Evolutionary conservation across 2,329 filamentous ascomycete genomes (phyloP), one percentile per base, ranked within the genome.

Genomic region (Botryosphaeria dothidea): DNA sequence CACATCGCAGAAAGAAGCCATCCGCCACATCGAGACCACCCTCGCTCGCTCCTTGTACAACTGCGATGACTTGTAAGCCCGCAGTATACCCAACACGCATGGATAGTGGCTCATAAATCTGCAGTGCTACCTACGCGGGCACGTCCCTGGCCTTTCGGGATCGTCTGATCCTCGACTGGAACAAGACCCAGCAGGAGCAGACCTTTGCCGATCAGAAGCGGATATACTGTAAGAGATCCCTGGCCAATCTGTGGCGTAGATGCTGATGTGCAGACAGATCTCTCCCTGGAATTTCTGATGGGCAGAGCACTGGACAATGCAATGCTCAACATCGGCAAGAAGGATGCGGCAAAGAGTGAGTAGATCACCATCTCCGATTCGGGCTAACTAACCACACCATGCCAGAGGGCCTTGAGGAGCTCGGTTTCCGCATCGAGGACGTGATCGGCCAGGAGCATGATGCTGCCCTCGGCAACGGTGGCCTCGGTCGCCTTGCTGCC

Each of bases 231-330:
- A 80, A 70, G 83, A 54, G 23, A 19, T 45, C 21, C 41, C 21
- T 1, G 21, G n/a, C 17, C 4, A 46, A 27, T 19, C 11, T 25
- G 27, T 46, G 25, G 41, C 56, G 56, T 25, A 60, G 34, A 64
- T 5, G 46, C 68, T 73, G 65, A 76, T 57, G 17, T 56, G 15
- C 17, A 5, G 11, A 36, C 70, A 88, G 86, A 99, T 77, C 86
- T 99, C 67, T 97, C 93, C 70, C 87, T 99, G 66, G 95, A 99
- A 80, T 99, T 99, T 74, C 82, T 99, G 73, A 99, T 99, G 95
- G 95, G 95, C 46, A 86, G 95, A 75, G 91, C 95, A 52, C 82
- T 99, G 68, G 95, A 99, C 83, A 99, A 99, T 86, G 94, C 95
- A 68, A 97, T 99, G 92, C 86, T 99, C 69, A 99, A 99, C 77